A percentile compares a stretch with the other conserved stretches of the same genome.
These are phyloP conservation scores for Trichoderma atrobrunneum DNA, from an alignment of 2,329 filamentous ascomycete species.

Conservation along the genomic window DNA sequence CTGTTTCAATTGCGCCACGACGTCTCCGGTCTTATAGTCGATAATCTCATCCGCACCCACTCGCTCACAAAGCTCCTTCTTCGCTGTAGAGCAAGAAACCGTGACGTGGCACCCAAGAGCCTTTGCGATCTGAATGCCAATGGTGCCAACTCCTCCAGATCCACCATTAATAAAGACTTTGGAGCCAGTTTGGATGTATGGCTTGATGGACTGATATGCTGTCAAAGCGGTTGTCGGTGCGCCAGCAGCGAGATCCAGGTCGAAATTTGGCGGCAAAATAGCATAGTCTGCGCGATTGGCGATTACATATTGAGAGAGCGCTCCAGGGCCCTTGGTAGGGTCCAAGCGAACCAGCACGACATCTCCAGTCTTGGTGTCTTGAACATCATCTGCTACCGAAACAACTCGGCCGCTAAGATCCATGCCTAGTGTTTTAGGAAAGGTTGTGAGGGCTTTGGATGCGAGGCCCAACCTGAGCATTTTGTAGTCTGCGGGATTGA, in stretches of 20 bases:
- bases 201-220: conserved; percentile 48
- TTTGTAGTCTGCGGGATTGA: conserved; percentile 53
- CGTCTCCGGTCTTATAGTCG: conserved; percentile 55
- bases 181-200: conserved; percentile 48
- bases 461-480: conserved; percentile 40
- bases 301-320: conserved; percentile 44
- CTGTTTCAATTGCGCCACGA: conserved; percentile 45
- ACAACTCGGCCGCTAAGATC: conserved; percentile 53
- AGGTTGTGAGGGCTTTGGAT: conserved; percentile 30
- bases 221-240: conserved; percentile 46
- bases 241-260: conserved; percentile 42
- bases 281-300: conserved; percentile 35
- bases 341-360: conserved; percentile 42
- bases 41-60: conserved; percentile 65
- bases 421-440: conserved; percentile 45
- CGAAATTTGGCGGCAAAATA: conserved; percentile 39
- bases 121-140: conserved; percentile 64
- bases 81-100: conserved; percentile 57
- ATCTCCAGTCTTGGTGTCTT: conserved; percentile 39
- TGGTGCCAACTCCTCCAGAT: conserved; percentile 61
- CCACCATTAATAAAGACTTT: conserved; percentile 65
- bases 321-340: conserved; percentile 35
- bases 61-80: conserved; percentile 54
- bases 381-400: conserved; percentile 28
- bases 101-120: conserved; percentile 59